Evolutionary conservation across 1,284 basidiomycete genomes (phyloP).

Genomic region (Pseudomicrostroma phylloplanum): DNA sequence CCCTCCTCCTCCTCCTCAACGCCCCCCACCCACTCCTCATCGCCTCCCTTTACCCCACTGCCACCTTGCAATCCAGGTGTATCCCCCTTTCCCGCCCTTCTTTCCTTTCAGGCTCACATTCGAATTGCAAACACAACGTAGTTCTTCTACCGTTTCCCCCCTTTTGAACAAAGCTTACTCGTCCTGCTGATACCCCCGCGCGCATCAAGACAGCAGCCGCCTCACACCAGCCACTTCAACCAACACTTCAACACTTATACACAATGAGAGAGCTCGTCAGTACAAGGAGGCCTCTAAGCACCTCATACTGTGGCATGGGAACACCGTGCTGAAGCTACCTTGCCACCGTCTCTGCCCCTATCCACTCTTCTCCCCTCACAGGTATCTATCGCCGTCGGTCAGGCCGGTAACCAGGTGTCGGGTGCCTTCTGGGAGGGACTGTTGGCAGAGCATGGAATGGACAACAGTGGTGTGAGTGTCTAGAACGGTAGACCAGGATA

Average conservation of each 20-base stretch:
- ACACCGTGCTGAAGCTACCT: neutral
- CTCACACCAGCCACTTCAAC: neutral
- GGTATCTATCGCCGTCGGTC: constrained; percentile 36
- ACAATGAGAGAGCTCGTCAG: constrained; percentile 6
- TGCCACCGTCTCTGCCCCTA: neutral
- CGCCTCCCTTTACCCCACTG: no score
- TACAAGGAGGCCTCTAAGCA: neutral
- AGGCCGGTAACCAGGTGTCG: constrained; percentile 64
- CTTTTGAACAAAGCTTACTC: no score
- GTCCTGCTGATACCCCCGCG: no score
- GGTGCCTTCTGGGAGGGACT: constrained; percentile 49
- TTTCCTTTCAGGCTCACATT: no score
- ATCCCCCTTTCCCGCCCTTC: no score
- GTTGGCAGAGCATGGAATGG: constrained; percentile 49
- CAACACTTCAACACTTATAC: neutral
- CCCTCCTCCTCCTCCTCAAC: no score
- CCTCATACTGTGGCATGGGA: neutral
- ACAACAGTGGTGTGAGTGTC: constrained; percentile 36
- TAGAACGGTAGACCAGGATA: neutral
- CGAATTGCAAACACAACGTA: no score
- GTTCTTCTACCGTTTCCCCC: no score
- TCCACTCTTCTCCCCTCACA: neutral
- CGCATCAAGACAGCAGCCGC: no score
- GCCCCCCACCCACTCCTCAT: no score
- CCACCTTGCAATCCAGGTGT: no score